Conservation (phyloP, 208 protist species). For the Endotrypanum monterogeii region DNA sequence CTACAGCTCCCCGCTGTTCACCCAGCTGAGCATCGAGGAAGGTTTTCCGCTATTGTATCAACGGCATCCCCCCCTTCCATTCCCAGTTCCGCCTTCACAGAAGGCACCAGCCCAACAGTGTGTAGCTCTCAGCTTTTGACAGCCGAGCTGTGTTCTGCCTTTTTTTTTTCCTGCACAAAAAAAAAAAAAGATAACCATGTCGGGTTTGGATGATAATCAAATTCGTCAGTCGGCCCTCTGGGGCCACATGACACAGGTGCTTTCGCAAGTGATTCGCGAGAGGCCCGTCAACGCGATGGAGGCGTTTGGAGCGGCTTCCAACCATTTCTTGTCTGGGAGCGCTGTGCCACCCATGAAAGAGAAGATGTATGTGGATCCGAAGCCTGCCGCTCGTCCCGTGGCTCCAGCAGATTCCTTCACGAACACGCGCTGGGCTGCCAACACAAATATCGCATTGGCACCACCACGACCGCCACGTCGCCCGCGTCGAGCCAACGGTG, state of each 20-base stretch:
- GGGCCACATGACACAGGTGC: constrained; percentile 83
- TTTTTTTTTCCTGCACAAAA: not conserved
- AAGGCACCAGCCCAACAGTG: not conserved
- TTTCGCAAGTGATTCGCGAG: constrained; percentile 77
- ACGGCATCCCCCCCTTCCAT: not conserved
- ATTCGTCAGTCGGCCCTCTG: constrained; percentile 80
- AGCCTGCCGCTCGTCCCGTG: constrained; percentile 54
- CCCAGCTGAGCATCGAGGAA: not conserved
- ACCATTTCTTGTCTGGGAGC: constrained; percentile 65
- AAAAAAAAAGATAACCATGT: too few species aligned
- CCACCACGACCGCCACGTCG: constrained; percentile 67
- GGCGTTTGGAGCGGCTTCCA: constrained; percentile 68
- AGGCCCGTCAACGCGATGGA: constrained; percentile 69
- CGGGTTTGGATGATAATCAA: constrained; percentile 56
- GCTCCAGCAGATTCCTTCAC: constrained; percentile 64
- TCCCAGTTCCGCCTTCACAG: not conserved
- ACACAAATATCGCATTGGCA: constrained; percentile 69
- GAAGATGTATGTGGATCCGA: constrained; percentile 63
- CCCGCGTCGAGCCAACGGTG: constrained; percentile 69
- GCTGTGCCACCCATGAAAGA: constrained; percentile 59
- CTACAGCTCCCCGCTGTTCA: not conserved
- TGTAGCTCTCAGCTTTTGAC: not conserved
- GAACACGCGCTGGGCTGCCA: constrained; percentile 73
- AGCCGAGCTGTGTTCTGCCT: not conserved
- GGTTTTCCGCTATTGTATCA: not conserved